phyloP scores from a whole-genome alignment of 78 protist genomes.

The Goniomonas avonlea region DNA sequence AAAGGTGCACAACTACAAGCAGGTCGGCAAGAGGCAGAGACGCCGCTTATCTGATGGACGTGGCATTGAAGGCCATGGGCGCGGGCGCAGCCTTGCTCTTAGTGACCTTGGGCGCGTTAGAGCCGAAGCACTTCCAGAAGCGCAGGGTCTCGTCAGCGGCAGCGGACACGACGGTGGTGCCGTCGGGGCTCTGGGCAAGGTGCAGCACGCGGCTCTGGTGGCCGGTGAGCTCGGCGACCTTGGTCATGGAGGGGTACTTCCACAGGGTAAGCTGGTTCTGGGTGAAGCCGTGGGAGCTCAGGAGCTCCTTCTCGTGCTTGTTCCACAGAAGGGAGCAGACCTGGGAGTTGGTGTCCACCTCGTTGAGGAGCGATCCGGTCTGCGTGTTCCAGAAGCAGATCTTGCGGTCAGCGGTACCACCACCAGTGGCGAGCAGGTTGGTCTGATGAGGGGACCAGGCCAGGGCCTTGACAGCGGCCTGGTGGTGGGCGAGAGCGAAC shows the following conservation, averaged over 20 bases:
- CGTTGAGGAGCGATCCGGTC: constrained; percentile 18
- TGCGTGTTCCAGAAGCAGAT: constrained; percentile 94
- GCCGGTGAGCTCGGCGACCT: constrained; percentile 77
- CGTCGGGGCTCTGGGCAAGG: constrained; percentile 93
- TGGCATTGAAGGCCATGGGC: too few species aligned
- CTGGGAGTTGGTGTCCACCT: not conserved
- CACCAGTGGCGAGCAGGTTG: constrained; percentile 92
- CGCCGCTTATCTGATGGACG: too few species aligned
- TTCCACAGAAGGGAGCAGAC: constrained; percentile 91
- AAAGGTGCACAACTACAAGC: too few species aligned
- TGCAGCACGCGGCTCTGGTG: constrained; percentile 94
- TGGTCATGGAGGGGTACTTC: constrained; percentile 92
- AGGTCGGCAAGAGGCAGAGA: too few species aligned
- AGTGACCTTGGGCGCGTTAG: too few species aligned
- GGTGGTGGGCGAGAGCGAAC: not conserved
- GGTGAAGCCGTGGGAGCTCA: constrained; percentile 92
- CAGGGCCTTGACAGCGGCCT: not conserved
- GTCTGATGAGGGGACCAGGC: constrained; percentile 43
- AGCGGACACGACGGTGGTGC: constrained; percentile 82
- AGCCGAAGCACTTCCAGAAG: constrained; percentile 91
- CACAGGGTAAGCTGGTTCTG: constrained; percentile 93
- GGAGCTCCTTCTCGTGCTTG: constrained; percentile 72
- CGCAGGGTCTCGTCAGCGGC: constrained; percentile 98
- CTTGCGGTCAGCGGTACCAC: constrained; percentile 62
- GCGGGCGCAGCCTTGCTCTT: too few species aligned